phyloP scores from a whole-genome alignment of 2,329 filamentous ascomycete species.

The Fusarium chlamydosporum region DNA sequence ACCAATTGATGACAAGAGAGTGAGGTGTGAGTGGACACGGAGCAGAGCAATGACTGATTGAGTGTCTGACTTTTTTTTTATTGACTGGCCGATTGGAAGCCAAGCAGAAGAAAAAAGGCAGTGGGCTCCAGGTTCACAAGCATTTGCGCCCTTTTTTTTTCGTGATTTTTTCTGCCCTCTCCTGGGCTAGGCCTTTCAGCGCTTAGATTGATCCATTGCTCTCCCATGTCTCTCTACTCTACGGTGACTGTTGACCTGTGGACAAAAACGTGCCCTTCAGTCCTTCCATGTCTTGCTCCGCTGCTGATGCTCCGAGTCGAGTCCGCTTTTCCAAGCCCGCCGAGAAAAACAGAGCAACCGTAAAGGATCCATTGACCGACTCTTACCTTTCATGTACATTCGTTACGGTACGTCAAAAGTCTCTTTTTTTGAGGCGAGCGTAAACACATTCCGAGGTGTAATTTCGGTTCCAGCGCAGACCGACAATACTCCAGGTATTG shows the following conservation, averaged over 20 bases:
- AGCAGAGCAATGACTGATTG: constrained; percentile 9
- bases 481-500: constrained; percentile 9
- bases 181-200: constrained; percentile 27
- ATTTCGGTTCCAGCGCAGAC: constrained; percentile 44
- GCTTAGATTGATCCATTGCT: constrained; percentile 47
- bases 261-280: constrained; percentile 18
- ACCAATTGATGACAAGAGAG: constrained; percentile 25
- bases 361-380: constrained; percentile 42
- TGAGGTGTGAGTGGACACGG: constrained; percentile 39
- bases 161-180: constrained; percentile 19
- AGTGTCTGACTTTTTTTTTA: constrained; percentile 3
- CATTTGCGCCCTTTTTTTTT: constrained; percentile 37
- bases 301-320: constrained; percentile 34
- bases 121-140: constrained; percentile 14
- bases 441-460: constrained; percentile 35
- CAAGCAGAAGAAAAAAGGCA: constrained; percentile 4
- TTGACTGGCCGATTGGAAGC: constrained; percentile 13
- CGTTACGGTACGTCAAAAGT: constrained; percentile 10
- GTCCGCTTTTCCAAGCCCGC: constrained; percentile 35
- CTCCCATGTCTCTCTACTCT: neutral
- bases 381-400: constrained; percentile 12
- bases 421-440: constrained; percentile 22
- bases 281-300: constrained; percentile 27
- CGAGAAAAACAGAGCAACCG: constrained; percentile 21
- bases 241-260: neutral